Evolutionary conservation across 2,329 filamentous ascomycete genomes (phyloP).

Genomic region (Colletotrichum sp.): DNA sequence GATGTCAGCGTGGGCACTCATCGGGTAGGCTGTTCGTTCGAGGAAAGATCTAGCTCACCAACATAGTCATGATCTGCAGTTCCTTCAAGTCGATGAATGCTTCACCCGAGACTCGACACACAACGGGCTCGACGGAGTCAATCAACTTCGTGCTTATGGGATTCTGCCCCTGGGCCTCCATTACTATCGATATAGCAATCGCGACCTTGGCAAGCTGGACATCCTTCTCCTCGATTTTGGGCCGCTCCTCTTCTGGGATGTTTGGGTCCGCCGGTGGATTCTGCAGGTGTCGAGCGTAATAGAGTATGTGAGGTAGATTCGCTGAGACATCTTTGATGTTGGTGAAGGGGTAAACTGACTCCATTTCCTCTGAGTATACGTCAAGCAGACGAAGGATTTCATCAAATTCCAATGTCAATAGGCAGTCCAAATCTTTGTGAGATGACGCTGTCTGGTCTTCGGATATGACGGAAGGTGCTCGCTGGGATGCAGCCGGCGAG

Average conservation of each 20-base stretch:
- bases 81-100: slow-evolving; percentile 36
- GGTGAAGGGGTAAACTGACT: slow-evolving; percentile 39
- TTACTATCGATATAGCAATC: slow-evolving; percentile 34
- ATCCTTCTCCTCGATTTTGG: slow-evolving; percentile 27
- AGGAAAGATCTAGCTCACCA: slow-evolving; percentile 24
- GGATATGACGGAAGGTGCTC: slow-evolving; percentile 25
- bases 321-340: slow-evolving; percentile 31
- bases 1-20: neutral
- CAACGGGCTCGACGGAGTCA: slow-evolving; percentile 31
- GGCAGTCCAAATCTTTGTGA: neutral
- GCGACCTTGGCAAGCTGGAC: slow-evolving; percentile 38
- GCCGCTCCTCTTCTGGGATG: neutral
- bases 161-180: slow-evolving; percentile 36
- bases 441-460: slow-evolving; percentile 16
- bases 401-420: slow-evolving; percentile 4
- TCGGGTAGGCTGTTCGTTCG: neutral
- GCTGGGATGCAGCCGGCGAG: slow-evolving; percentile 11
- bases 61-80: slow-evolving; percentile 34
- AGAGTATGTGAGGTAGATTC: slow-evolving; percentile 29
- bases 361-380: slow-evolving; percentile 44
- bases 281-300: slow-evolving; percentile 22
- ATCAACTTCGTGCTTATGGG: slow-evolving; percentile 32
- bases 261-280: neutral
- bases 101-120: slow-evolving; percentile 28
- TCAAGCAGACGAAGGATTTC: slow-evolving; percentile 38